Evolutionary conservation across 345 rosid genomes (phyloP), one percentile per base, ranked within the genome.

Genomic region (Excoecaria agallocha): DNA sequence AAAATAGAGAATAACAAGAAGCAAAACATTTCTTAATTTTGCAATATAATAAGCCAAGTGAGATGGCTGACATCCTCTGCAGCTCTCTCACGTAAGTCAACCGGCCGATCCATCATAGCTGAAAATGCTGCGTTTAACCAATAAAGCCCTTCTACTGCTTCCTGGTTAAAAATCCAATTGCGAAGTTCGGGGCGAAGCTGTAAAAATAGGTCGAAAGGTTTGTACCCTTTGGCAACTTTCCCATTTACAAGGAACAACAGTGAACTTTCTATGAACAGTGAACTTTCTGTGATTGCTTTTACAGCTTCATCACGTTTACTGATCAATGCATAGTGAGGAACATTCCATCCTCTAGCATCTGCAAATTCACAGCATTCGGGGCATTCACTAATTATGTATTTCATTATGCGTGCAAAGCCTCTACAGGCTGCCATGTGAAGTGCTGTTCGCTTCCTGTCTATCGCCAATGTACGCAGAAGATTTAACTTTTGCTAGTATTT

Each of bases 391-490:
- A 75, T 70, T 3, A 75, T n/a, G 24, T 46, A 17, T 30, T 30
- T 6, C 72, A 71, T 70, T 8, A 58, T 37, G 2, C 19, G 0
- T 11, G 4, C 30, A 1, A 12, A 11, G 25, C 72, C 67, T n/a
- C 30, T 30, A 19, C 39, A 3, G 39, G 76, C 78, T 5, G 79
- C 76, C 38, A 75, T 6, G 37, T 74, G 82, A 58, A 79, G 76
- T 11, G 79, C 48, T 20, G 72, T 75, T 22, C 37, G 39, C 2
- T 70, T 43, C 56, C 75, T 43, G 2, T 24, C 22, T 17, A 13
- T 58, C 72, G 10, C 15, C 20, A 4, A 20, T 41, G 10, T 58
- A 70, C 13, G 73, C 82, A 0, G 65, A 15, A 25, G 17, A 35
- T 39, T 7, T 70, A 38, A 71, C 66, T 0, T 19, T 1, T 3